Conservation (phyloP, 2,329 filamentous ascomycete species). For the Calonectria pteridis region DNA sequence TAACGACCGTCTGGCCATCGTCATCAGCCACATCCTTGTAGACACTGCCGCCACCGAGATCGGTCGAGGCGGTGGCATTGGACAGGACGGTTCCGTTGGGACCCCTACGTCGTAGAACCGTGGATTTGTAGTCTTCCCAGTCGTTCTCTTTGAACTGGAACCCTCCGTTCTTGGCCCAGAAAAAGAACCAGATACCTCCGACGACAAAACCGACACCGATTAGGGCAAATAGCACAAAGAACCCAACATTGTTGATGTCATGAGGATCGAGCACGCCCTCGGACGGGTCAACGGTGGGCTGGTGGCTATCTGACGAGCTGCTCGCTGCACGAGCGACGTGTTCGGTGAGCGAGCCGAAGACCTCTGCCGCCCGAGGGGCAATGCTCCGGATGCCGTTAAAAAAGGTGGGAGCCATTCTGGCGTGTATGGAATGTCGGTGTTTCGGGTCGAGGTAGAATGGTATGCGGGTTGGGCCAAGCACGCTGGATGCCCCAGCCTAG, state of each 20-base stretch:
- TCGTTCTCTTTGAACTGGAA: constrained; percentile 88
- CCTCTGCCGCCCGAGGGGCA: constrained; percentile 36
- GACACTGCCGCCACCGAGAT: constrained; percentile 88
- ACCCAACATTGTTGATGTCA: constrained; percentile 74
- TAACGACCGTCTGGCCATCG: constrained; percentile 60
- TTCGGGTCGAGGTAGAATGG: constrained; percentile 26
- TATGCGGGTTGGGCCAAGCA: constrained; percentile 40
- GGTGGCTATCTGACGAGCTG: constrained; percentile 35
- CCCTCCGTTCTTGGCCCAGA: constrained; percentile 96
- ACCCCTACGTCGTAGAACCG: constrained; percentile 88
- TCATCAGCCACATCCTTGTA: constrained; percentile 77
- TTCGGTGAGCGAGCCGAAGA: constrained; percentile 50
- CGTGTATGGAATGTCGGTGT: constrained; percentile 34
- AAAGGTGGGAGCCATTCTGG: constrained; percentile 57
- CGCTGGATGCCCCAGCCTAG: constrained; percentile 46
- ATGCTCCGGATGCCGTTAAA: constrained; percentile 47
- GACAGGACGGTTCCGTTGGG: constrained; percentile 89
- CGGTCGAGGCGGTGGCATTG: constrained; percentile 84
- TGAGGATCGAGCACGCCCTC: constrained; percentile 65
- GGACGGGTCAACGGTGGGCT: constrained; percentile 54
- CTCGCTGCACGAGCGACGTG: constrained; percentile 57
- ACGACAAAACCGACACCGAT: constrained; percentile 83
- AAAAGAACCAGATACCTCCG: constrained; percentile 95
- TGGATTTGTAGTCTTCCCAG: constrained; percentile 99
- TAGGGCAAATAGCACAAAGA: constrained; percentile 88